Evolutionary conservation across 768 basidiomycete species (phyloP), one percentile per base, ranked within the genome.

Genomic region (Tulasnella sp.): DNA sequence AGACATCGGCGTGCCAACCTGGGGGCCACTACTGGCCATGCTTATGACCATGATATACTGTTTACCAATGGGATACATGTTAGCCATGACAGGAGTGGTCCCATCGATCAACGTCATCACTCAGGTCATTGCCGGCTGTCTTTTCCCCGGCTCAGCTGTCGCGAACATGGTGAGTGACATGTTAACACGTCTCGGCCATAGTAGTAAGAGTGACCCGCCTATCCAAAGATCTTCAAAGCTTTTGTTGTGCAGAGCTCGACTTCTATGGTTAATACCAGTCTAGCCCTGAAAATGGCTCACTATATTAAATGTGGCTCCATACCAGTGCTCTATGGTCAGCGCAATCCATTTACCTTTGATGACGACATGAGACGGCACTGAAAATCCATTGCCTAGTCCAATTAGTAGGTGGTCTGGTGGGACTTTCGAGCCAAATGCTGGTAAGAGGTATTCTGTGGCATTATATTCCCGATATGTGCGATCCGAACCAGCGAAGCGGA

Each of bases 231-330:
- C 39, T 81, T 80, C 79, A 83, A 85, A 73, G 74, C 77, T 1
- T 81, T 79, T 72, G 69, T 78, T 1, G 68, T 77, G 11, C 79
- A 83, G 68, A 77, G 79, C 1, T 72, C 83, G 2, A 36, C 42
- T 72, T 73, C 77, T 9, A 76, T 74, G 0, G 14, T 81, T 80
- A 71, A 75, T 79, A 1, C 78, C 79, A 75, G 79, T 1, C 78
- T 79, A 35, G 80, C 81, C 32, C 76, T 81, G 22, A 81, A 81
- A 69, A 69, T 77, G 11, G 84, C 83, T 1, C 84, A 84, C 75
- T 85, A 85, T 76, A 81, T 84, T 78, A 85, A 84, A 76, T 84
- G 3, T 82, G 84, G 7, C 84, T 84, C 4, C 76, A 83, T 5
- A 76, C 78, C 0, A 81, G 81, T n/a, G 0, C 84, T 84, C 75